phyloP scores from a whole-genome alignment of 148 eudicot species.

The Nyssa sinensis region DNA sequence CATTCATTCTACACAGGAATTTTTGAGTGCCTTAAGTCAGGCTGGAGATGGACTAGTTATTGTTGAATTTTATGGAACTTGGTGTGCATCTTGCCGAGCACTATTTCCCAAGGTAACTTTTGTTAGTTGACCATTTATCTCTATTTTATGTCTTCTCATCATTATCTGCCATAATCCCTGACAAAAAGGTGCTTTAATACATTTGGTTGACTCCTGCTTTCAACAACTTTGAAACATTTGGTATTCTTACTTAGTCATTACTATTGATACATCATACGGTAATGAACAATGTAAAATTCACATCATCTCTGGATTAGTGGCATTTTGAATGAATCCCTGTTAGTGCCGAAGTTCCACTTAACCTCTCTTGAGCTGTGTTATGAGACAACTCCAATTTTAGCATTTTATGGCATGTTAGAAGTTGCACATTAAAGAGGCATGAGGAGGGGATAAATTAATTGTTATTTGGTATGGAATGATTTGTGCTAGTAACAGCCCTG shows the following conservation, averaged over 20 bases:
- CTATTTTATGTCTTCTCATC: neutral
- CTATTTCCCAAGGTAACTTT: slow-evolving; percentile 73
- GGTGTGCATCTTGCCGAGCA: slow-evolving; percentile 95
- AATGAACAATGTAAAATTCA: neutral
- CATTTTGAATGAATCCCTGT: too few species aligned
- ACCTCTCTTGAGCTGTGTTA: too few species aligned
- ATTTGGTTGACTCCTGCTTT: neutral
- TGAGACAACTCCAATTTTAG: neutral
- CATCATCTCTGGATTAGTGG: too few species aligned
- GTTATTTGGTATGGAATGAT: too few species aligned
- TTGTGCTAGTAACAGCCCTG: too few species aligned
- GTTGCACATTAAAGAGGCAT: neutral
- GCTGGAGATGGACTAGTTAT: slow-evolving; percentile 76
- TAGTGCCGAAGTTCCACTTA: neutral
- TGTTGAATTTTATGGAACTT: slow-evolving; percentile 90
- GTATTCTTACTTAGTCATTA: neutral
- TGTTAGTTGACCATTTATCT: slow-evolving; percentile 1
- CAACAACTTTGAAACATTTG: neutral
- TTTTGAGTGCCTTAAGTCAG: slow-evolving; percentile 60
- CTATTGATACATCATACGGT: too few species aligned
- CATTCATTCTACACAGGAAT: slow-evolving; percentile 79
- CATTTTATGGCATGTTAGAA: neutral
- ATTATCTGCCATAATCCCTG: neutral
- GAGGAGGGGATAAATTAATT: too few species aligned
- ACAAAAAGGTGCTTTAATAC: neutral